Conservation (phyloP, 768 basidiomycete species). For the Russula lepida region DNA sequence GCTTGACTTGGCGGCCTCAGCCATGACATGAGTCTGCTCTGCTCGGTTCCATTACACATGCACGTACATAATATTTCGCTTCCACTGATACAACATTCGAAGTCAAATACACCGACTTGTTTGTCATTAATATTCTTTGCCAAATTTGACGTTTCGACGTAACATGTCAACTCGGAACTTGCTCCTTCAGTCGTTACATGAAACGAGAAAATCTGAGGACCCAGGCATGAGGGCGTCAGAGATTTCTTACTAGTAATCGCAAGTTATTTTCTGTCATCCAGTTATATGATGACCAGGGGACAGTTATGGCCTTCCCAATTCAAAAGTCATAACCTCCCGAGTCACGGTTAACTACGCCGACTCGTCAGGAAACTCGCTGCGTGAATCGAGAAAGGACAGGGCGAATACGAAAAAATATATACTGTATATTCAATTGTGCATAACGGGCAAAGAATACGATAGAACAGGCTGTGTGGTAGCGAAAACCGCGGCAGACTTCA, state of each 20-base stretch:
- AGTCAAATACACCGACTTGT: not conserved
- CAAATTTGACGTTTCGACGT: not conserved
- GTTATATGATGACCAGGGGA: too few species aligned
- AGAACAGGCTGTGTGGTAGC: constrained; percentile 12
- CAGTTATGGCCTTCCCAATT: not conserved
- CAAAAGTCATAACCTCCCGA: not conserved
- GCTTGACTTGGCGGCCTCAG: too few species aligned
- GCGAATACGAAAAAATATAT: not conserved
- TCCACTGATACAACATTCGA: not conserved
- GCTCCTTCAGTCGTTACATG: too few species aligned
- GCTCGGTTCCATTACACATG: too few species aligned
- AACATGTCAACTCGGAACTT: too few species aligned
- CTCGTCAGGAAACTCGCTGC: not conserved
- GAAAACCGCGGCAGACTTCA: constrained; percentile 17
- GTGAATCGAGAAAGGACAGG: not conserved
- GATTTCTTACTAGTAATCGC: too few species aligned
- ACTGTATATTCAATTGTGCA: not conserved
- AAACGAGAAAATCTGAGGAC: too few species aligned
- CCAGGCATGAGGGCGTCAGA: too few species aligned
- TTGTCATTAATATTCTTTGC: not conserved
- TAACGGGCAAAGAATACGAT: not conserved
- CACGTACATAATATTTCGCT: not conserved
- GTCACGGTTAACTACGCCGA: not conserved
- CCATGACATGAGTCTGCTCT: too few species aligned
- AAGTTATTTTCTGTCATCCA: too few species aligned